phyloP scores from a whole-genome alignment of 169 alveolate species.

The Plasmodium gonderi region DNA sequence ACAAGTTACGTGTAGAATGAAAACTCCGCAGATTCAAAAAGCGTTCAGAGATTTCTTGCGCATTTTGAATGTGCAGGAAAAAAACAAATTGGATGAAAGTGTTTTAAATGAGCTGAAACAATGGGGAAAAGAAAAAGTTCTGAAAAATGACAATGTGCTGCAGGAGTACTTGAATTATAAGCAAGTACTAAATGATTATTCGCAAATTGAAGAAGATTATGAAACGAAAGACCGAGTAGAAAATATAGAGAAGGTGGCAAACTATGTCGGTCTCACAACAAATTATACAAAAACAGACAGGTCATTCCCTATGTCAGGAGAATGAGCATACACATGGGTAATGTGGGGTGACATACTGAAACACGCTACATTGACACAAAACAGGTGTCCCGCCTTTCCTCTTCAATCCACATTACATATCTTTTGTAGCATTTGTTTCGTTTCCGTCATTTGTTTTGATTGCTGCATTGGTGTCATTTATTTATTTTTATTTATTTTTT shows the following conservation, averaged over 20 bases:
- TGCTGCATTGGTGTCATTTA: too few species aligned
- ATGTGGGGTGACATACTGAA: too few species aligned
- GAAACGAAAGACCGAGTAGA: neutral
- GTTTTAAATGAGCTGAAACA: slow-evolving; percentile 10
- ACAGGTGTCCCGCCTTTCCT: too few species aligned
- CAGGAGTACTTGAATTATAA: slow-evolving; percentile 36
- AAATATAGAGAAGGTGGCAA: slow-evolving; percentile 62
- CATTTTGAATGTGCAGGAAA: slow-evolving; percentile 20
- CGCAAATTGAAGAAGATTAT: neutral
- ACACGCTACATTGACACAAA: too few species aligned
- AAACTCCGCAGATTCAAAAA: neutral
- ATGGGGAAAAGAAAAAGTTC: slow-evolving; percentile 47
- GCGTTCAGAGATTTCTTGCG: slow-evolving; percentile 34
- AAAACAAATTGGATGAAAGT: neutral
- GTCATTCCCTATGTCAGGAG: too few species aligned
- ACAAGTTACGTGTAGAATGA: neutral
- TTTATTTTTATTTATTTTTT: neutral
- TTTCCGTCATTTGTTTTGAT: neutral
- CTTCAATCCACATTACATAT: too few species aligned
- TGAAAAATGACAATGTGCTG: slow-evolving; percentile 1
- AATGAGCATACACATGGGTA: neutral
- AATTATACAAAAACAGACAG: neutral
- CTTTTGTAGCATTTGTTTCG: too few species aligned
- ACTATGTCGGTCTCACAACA: slow-evolving; percentile 57
- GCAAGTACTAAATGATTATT: slow-evolving; percentile 35